Evolutionary conservation across 352 stramenopile species (phyloP), one percentile per base, ranked within the genome.

Genomic region (Detonula confervacea): DNA sequence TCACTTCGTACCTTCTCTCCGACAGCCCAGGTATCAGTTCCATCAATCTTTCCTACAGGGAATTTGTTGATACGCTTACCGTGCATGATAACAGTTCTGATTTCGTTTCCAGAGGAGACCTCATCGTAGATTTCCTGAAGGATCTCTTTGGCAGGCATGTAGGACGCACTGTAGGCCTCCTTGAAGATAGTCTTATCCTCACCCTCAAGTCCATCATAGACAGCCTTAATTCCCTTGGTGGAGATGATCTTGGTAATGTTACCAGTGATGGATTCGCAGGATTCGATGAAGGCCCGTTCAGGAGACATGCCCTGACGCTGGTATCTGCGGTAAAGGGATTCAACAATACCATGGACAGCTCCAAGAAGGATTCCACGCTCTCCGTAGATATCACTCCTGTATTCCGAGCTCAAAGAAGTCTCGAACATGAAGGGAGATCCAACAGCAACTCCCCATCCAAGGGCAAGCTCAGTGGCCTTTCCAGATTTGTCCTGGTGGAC

Each of bases 41-140:
- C 94, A 87, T 98, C 97, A 77, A 99, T 98, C 93, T 98, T 98
- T 78, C 96, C 97, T 73, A 98, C 97, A 33, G 96, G 96, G 87
- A 97, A 97, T 75, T 97, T 95, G 72, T 93, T 87, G 71, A 98
- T 92, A 81, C 97, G 96, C 9, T 94, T 91, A 80, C 97, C 96
- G 57, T 98, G 96, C 93, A 98, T 98, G 88, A 98, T 98, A 27
- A 99, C 97, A 60, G 96, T 98, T 71, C 96, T 93, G 86, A 99
- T 99, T 90, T 99, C 97, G 86, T 99, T 99, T 59, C 97, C 96
- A 72, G 94, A 98, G 14, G 95, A 94, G 33, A 99, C 97, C 82
- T 99, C 97, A 81, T 98, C 96, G 90, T 99, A 99, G 84, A 97
- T 98, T 90, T 99, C 97, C 88, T 99, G 96, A 30, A 98, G 92